phyloP scores from a whole-genome alignment of 2,329 filamentous ascomycete species.

The Erysiphe pulchra region DNA sequence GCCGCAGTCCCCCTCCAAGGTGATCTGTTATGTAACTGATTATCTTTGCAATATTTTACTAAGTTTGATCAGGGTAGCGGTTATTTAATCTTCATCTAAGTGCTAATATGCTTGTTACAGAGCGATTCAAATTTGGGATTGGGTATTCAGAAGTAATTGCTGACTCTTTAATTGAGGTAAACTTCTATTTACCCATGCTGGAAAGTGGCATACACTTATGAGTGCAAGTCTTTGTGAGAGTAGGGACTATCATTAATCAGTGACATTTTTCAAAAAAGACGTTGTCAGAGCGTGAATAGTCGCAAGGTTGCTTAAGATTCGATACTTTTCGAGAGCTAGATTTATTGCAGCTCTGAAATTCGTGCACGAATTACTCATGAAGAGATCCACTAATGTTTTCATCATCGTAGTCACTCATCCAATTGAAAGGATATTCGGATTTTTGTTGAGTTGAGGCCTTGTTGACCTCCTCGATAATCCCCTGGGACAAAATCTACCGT shows the following conservation, averaged over 20 bases:
- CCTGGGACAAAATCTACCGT: background rate
- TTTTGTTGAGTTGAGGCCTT: background rate
- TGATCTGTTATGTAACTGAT: too few species aligned
- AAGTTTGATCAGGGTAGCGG: background rate
- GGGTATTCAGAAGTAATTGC: slow-evolving; percentile 8
- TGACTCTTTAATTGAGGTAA: background rate
- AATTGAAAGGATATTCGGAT: background rate
- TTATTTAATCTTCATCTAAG: background rate
- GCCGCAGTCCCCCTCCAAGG: too few species aligned
- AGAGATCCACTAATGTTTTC: background rate
- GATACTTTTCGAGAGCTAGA: background rate
- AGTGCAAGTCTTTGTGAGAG: background rate
- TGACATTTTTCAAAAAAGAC: background rate
- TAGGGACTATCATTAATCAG: background rate
- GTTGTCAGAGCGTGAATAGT: background rate
- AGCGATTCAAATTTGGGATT: background rate
- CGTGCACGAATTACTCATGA: background rate
- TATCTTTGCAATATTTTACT: background rate
- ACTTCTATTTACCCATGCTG: background rate
- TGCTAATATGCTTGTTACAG: background rate
- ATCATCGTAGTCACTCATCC: background rate
- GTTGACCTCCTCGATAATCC: background rate
- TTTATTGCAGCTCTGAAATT: background rate
- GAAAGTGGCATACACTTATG: background rate
- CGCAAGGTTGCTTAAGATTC: background rate